A percentile compares a stretch with the other conserved stretches of the same genome.
Evolutionary conservation across 768 basidiomycete genomes (phyloP).

Genomic region (Mycena indigotica): DNA sequence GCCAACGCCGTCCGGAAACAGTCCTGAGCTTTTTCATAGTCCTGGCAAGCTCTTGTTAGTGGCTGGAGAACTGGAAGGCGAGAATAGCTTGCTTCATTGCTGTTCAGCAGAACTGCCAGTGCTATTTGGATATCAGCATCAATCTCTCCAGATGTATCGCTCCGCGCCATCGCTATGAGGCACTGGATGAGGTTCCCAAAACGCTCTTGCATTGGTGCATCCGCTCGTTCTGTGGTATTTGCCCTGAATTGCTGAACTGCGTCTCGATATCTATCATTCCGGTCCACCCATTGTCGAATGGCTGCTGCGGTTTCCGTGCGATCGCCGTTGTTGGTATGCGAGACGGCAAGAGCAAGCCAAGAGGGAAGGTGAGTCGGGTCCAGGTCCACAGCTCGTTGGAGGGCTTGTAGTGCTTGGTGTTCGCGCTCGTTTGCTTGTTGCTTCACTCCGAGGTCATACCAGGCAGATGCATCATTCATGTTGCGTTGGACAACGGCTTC

Average conservation of each 20-base stretch:
- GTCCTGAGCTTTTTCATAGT: slow-evolving; percentile 89
- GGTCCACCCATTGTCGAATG: slow-evolving; percentile 81
- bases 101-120: slow-evolving; percentile 88
- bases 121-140: slow-evolving; percentile 97
- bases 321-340: slow-evolving; percentile 87
- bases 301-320: slow-evolving; percentile 73
- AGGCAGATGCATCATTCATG: slow-evolving; percentile 67
- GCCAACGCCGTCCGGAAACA: slow-evolving; percentile 90
- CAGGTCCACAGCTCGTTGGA: slow-evolving; percentile 77
- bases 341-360: slow-evolving; percentile 90
- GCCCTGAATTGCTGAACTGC: slow-evolving; percentile 46
- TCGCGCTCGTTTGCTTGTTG: slow-evolving; percentile 99
- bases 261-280: slow-evolving; percentile 57
- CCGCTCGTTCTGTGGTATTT: slow-evolving; percentile 30
- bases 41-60: slow-evolving; percentile 51
- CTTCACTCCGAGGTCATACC: slow-evolving; percentile 93
- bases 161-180: slow-evolving; percentile 79
- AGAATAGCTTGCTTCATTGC: slow-evolving; percentile 71
- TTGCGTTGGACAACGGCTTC: slow-evolving; percentile 88
- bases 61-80: neutral
- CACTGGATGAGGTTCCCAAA: slow-evolving; percentile 67
- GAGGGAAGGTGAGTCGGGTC: slow-evolving; percentile 75
- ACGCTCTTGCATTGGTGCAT: slow-evolving; percentile 38
- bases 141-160: slow-evolving; percentile 56
- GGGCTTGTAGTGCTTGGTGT: slow-evolving; percentile 82